Conservation (phyloP, 192 early-diverging fungal genomes). For the Backusella morwellensis region DNA sequence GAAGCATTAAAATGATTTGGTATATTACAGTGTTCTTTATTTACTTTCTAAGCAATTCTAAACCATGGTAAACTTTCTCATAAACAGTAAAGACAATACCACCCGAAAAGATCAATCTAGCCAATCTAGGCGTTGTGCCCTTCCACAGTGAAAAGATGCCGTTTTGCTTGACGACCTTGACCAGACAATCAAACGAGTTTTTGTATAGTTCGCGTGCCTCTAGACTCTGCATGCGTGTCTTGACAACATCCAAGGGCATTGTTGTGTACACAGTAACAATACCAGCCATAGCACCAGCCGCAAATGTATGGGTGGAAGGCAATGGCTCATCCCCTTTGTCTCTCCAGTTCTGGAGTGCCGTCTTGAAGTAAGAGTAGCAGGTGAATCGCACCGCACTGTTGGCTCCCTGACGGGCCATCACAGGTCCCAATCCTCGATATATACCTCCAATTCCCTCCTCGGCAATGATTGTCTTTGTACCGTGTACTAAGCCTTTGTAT, state of each 20-base stretch:
- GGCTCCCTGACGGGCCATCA: conserved; percentile 94
- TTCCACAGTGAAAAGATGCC: conserved; percentile 90
- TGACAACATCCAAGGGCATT: conserved; percentile 97
- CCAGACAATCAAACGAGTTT: conserved; percentile 71
- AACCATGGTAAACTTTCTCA: conserved; percentile 54
- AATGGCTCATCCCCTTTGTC: conserved; percentile 36
- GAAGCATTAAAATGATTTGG: background rate
- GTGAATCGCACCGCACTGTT: conserved; percentile 93
- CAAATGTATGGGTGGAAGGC: conserved; percentile 60
- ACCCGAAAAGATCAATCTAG: conserved; percentile 81
- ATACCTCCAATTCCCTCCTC: conserved; percentile 78
- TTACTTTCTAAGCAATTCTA: conserved; percentile 16
- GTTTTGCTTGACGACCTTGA: conserved; percentile 68
- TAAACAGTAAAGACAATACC: conserved; percentile 87
- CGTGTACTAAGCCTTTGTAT: conserved; percentile 82
- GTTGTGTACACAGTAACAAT: conserved; percentile 94
- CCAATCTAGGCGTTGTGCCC: conserved; percentile 88
- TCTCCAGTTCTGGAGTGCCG: conserved; percentile 35
- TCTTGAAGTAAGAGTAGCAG: conserved; percentile 77
- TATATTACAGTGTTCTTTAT: background rate
- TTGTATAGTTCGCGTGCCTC: conserved; percentile 67
- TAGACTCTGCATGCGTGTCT: conserved; percentile 94
- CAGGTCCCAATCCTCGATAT: conserved; percentile 88
- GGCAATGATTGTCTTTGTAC: conserved; percentile 57
- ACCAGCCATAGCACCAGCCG: conserved; percentile 82